Base-by-base conservation (phyloP, 768 basidiomycete species). In the Podaxis pistillaris region DNA sequence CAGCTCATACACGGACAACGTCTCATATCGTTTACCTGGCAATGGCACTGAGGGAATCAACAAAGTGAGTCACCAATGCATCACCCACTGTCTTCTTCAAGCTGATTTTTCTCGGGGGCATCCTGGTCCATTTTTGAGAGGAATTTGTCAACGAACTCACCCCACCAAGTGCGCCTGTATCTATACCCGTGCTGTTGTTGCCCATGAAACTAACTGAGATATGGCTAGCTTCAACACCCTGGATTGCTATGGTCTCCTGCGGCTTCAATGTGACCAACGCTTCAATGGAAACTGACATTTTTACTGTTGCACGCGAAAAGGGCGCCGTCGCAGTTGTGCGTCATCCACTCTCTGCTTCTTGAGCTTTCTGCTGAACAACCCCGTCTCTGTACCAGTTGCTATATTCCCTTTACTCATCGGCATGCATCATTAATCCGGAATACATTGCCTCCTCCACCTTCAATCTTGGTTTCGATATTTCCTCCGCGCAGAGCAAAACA, bases 171-270 rank as follows among this genome's bases (percentile, higher is more conserved):
- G 62, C 72, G 78, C 70, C 12, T 7, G 54, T 47, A 56, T 17
- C 37, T n/a, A 54, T 12, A 17, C 12, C 53, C n/a, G 2, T 30
- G 66, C 8, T 33, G 2, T 33, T 33, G 33, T 33, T 33, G 2
- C 33, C 1, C 65, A 58, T 56, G 56, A 38, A 67, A 46, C 41
- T 56, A 67, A 24, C 57, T 1, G 0, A 17, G 15, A 9, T 13
- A 26, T 69, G 67, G 63, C 41, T 71, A 83, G 89, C 91, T 3
- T 79, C 76, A 2, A 91, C 94, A 0, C 93, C 95, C 2, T 97
- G 94, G 94, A 90, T 97, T 68, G 95, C 94, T 9, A 81, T 95
- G 65, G 83, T 96, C 53, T 83, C 86, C 2, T 96, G 94, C 73
- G 94, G 95, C 69, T 69, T 71, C 61, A 94, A 94, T 72, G 81